These are phyloP conservation scores for Artomyces pyxidatus DNA, from an alignment of 768 basidiomycete species.

Conservation along the genomic window DNA sequence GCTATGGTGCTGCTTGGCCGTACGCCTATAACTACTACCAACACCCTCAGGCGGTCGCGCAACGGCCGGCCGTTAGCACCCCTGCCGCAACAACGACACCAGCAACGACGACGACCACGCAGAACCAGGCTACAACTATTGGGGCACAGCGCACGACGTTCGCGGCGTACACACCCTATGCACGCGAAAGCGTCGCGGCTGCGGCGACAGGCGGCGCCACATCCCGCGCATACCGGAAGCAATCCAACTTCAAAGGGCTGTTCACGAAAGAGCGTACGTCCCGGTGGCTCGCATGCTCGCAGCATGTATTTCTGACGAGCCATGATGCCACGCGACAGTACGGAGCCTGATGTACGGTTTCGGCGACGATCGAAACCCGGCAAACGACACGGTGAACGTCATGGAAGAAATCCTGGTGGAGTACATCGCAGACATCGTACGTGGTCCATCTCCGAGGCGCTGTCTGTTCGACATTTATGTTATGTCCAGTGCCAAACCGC, in stretches of 20 bases:
- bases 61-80: conserved; percentile 11
- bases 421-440: conserved; percentile 82
- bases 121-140: background rate
- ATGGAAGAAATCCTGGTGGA: conserved; percentile 93
- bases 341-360: conserved; percentile 89
- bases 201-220: conserved; percentile 29
- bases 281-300: background rate
- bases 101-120: conserved; percentile 9
- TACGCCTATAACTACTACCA: conserved; percentile 56
- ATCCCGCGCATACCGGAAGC: conserved; percentile 48
- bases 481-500: conserved; percentile 62
- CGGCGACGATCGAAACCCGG: conserved; percentile 84
- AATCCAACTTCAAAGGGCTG: conserved; percentile 62
- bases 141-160: conserved; percentile 15
- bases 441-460: conserved; percentile 25
- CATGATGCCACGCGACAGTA: conserved; percentile 42
- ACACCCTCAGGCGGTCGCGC: conserved; percentile 21
- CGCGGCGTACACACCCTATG: conserved; percentile 33
- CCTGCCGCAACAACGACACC: conserved; percentile 10
- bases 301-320: conserved; percentile 1
- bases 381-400: conserved; percentile 80
- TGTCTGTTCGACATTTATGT: background rate
- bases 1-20: conserved; percentile 58
- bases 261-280: conserved; percentile 76
- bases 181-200: conserved; percentile 39